Percentiles rank a stretch among this genome's conserved stretches.
Evolutionary conservation across 306 rosid genomes (phyloP).

Genomic region (Fagus sylvatica): DNA sequence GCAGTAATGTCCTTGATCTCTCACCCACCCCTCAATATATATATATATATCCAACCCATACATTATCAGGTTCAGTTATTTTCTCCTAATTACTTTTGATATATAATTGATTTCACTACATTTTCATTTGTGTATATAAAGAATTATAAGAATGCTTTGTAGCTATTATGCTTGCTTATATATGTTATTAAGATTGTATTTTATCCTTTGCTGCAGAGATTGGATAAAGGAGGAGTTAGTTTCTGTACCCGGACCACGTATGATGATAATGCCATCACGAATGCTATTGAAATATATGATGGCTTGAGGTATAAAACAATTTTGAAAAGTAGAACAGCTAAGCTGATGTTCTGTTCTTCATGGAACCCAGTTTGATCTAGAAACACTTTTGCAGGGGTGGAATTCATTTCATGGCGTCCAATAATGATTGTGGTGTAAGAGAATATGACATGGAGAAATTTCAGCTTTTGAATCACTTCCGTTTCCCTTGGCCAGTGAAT

Average conservation of each 20-base stretch:
- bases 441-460: conserved; percentile 79
- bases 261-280: conserved; percentile 87
- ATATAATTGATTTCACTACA: background rate
- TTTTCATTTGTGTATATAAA: background rate
- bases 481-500: conserved; percentile 88
- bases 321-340: conserved; percentile 7
- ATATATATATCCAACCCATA: too few species aligned
- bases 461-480: conserved; percentile 72
- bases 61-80: background rate
- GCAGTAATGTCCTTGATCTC: too few species aligned
- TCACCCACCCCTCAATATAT: too few species aligned
- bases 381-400: conserved; percentile 64
- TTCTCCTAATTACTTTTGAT: background rate
- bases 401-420: conserved; percentile 74
- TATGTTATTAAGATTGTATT: background rate
- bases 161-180: background rate
- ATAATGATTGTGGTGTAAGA: conserved; percentile 73
- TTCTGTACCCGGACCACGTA: conserved; percentile 74
- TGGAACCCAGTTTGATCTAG: conserved; percentile 23
- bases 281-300: conserved; percentile 79
- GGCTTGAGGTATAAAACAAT: conserved; percentile 54
- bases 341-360: background rate
- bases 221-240: conserved; percentile 76
- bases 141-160: background rate
- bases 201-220: conserved; percentile 51